Percentiles rank a stretch among this genome's conserved stretches.
phyloP scores from a whole-genome alignment of 176 grass and related monocot genomes.

The Oryza longistaminata region DNA sequence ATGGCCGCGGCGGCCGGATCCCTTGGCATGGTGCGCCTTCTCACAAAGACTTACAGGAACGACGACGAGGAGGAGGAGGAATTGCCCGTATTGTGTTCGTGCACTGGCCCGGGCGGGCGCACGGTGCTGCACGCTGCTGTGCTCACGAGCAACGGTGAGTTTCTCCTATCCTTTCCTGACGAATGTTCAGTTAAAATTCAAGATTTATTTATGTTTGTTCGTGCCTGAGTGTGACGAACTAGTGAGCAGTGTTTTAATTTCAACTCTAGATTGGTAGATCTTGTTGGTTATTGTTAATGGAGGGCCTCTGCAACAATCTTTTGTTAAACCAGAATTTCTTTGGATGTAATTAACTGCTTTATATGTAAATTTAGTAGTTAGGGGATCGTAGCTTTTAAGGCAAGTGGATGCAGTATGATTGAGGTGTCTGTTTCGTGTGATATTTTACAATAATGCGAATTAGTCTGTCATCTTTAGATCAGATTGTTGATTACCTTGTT shows the following conservation, averaged over 20 bases:
- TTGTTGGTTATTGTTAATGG: conserved; percentile 15
- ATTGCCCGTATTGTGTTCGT: conserved; percentile 14
- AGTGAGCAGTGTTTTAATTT: not conserved
- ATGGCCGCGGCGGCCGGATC: conserved; percentile 58
- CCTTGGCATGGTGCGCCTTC: conserved; percentile 38
- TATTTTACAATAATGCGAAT: conserved; percentile 6
- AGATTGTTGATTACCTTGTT: not conserved
- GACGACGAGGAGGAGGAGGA: conserved; percentile 5
- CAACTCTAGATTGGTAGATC: not conserved
- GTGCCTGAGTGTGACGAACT: not conserved
- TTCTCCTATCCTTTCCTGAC: not conserved
- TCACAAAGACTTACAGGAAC: conserved; percentile 20
- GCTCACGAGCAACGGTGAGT: conserved; percentile 45
- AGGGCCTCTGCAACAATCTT: not conserved
- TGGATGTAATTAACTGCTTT: not conserved
- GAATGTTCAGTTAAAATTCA: not conserved
- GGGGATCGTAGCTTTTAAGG: not conserved
- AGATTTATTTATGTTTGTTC: not conserved
- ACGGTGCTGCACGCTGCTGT: conserved; percentile 66
- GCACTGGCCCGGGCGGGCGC: conserved; percentile 39
- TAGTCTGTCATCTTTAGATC: not conserved
- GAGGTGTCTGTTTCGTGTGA: conserved; percentile 17
- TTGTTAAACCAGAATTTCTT: not conserved
- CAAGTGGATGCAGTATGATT: not conserved
- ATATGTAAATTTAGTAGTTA: not conserved